Percentiles rank a stretch among this genome's conserved stretches.
These are phyloP conservation scores for Amanita jacksonii DNA, from an alignment of 768 basidiomycete species.

Conservation along the genomic window DNA sequence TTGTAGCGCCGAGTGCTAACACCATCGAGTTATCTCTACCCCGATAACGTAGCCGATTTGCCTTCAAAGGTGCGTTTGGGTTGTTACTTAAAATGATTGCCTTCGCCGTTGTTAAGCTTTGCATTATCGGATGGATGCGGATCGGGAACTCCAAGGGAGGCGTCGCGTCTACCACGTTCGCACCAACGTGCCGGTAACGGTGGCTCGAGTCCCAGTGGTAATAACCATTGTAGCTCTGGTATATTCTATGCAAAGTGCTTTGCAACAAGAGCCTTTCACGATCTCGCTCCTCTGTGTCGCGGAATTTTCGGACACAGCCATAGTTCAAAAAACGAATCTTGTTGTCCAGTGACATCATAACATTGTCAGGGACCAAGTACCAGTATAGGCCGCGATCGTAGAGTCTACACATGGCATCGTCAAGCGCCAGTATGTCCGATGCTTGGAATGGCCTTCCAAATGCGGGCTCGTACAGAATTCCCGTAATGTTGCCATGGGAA, in stretches of 20 bases:
- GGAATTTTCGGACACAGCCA: conserved; percentile 6
- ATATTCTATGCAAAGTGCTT: not conserved
- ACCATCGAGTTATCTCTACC: not conserved
- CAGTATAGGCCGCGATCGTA: conserved; percentile 20
- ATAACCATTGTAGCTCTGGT: not conserved
- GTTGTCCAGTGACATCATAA: conserved; percentile 24
- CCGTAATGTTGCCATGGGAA: conserved; percentile 22
- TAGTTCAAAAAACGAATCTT: conserved; percentile 26
- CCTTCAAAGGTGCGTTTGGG: not conserved
- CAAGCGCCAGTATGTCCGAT: conserved; percentile 22
- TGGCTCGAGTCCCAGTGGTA: not conserved
- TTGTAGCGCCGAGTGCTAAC: not conserved
- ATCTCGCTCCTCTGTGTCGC: not conserved
- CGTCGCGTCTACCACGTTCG: not conserved
- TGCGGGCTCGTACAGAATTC: conserved; percentile 28
- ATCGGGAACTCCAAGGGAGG: not conserved
- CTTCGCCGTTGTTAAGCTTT: not conserved
- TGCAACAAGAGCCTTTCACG: not conserved
- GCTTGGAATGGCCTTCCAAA: conserved; percentile 20
- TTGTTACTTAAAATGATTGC: not conserved
- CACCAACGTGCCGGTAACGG: not conserved
- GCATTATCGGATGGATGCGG: not conserved
- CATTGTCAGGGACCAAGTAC: conserved; percentile 12
- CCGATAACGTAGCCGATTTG: not conserved
- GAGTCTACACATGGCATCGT: conserved; percentile 21